Evolutionary conservation across 257 asterid genomes (phyloP), one percentile per base, ranked within the genome.

Genomic region (Nicotiana undulata): DNA sequence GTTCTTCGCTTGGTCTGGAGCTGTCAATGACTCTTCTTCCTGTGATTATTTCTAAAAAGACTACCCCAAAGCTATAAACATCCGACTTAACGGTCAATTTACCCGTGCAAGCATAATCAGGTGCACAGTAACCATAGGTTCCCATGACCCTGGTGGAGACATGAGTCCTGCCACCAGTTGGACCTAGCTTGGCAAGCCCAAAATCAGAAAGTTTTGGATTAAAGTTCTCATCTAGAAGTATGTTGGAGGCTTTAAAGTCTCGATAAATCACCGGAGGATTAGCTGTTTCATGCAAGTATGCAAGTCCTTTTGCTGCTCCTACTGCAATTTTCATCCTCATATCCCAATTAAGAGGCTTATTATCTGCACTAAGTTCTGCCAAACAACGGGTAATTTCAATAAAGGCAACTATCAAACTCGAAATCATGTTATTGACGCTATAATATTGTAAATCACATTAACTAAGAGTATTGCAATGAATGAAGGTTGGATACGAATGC

Each of bases 121-220:
- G 98, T 2, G 98, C 94, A 37, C 98, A 93, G 72, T 93, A 93
- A 53, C 98, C 98, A 68, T 90, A 92, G 5, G 97, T 94, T 59
- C 96, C 98, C 97, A 94, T 92, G 51, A 94, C 96, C 84, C 94
- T 84, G 16, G 96, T 93, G 11, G 97, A 91, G 22, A 93, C 91
- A 56, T 92, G 91, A 2, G 85, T 26, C 22, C 87, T 81, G 37
- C 85, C 94, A 22, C 93, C 96, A 0, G 85, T 86, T 18, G 97
- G 97, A 18, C 95, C 93, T 60, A 94, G 72, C 90, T 92, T 94
- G 46, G 97, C 97, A 10, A 94, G 94, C 52, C 97, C 97, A 32
- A 94, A 94, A 87, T 94, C 95, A 6, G 96, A 92, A 16, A 94
- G 93, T 70, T 88, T 94, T 0, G 97, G 92, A 61, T 87, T 85